A percentile compares a stretch with the other conserved stretches of the same genome.
Conservation (phyloP, 192 early-diverging fungal genomes). For the Coemansia javaensis region DNA sequence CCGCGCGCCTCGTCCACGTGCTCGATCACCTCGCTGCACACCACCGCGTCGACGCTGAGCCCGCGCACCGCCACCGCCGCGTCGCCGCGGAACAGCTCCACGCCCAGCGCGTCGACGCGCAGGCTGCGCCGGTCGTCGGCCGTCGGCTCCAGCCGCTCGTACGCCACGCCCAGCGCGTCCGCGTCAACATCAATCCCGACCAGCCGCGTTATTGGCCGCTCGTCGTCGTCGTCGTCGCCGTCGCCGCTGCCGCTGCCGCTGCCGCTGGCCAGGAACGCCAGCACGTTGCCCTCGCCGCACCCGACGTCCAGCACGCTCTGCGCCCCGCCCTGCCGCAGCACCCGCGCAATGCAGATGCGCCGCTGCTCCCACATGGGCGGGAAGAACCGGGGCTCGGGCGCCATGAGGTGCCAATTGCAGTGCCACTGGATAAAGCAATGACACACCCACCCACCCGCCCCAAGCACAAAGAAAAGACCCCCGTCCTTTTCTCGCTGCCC, state of each 20-base stretch:
- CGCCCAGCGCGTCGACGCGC: slow-evolving; percentile 55
- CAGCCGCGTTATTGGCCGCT: slow-evolving; percentile 53
- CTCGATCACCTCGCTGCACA: slow-evolving; percentile 82
- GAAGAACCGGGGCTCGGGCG: slow-evolving; percentile 14
- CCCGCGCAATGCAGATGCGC: slow-evolving; percentile 55
- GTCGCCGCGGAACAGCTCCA: slow-evolving; percentile 66
- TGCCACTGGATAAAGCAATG: no score
- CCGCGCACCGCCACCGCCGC: slow-evolving; percentile 7
- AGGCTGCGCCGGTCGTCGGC: slow-evolving; percentile 54
- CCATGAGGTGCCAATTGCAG: neutral
- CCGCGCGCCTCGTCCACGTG: slow-evolving; percentile 58
- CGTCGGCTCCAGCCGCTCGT: slow-evolving; percentile 55
- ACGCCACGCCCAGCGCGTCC: slow-evolving; percentile 43
- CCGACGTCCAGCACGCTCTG: slow-evolving; percentile 74
- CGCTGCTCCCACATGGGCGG: slow-evolving; percentile 86
- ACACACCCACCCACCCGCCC: no score
- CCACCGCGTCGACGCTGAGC: slow-evolving; percentile 60
- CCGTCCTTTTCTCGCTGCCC: no score
- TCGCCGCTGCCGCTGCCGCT: no score
- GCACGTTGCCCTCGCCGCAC: slow-evolving; percentile 77
- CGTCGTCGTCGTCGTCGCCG: no score
- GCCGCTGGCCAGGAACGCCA: slow-evolving; percentile 58
- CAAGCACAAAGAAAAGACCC: neutral
- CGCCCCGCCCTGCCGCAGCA: slow-evolving; percentile 52
- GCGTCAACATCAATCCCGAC: slow-evolving; percentile 68